Base-by-base conservation (phyloP, 768 basidiomycete species). In the Calvatia gigantea region DNA sequence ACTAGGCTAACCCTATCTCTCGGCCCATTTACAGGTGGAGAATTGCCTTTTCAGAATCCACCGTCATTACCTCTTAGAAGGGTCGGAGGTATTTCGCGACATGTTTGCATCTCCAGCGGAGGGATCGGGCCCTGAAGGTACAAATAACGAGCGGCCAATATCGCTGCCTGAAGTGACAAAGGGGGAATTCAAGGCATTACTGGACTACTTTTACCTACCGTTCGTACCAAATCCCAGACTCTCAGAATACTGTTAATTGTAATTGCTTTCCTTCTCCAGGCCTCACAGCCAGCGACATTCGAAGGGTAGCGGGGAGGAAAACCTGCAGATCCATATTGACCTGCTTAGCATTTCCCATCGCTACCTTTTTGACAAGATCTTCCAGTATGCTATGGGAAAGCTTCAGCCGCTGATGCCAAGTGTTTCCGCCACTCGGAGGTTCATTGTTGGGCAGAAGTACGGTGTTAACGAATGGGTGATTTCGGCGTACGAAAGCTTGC, bases 151-250 rank as follows among this genome's bases (percentile, higher is more conserved):
- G 4, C 66, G 58, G 4, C 66, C 74, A 0, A 69, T 77, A 37
- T 37, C 43, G 4, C 59, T 76, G 35, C 64, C 67, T 1, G 70
- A 65, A 25, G 72, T 74, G 8, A 68, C 62, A 2, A 35, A 51
- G 6, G 31, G 50, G 4, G 75, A 78, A 54, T 73, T 76, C 47
- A 72, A 74, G 50, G 62, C 64, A 15, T 64, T 78, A 2, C 62
- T 75, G n/a, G 65, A 73, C 11, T 75, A 71, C 59, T 70, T 75
- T 35, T 74, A 76, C 50, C 55, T 69, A 14, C 63, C 70, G 76
- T 75, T 42, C 33, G 70, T 63, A 17, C 51, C 33, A 27, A 19
- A n/a, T 53, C 76, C 75, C 73, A 73, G 70, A 74, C 1, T 11
- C 2, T 11, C 15, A 2, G 33, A 35, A 15, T 9, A 35, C 33